Conservation (phyloP, 768 basidiomycete genomes). For the Piloderma croceum region DNA sequence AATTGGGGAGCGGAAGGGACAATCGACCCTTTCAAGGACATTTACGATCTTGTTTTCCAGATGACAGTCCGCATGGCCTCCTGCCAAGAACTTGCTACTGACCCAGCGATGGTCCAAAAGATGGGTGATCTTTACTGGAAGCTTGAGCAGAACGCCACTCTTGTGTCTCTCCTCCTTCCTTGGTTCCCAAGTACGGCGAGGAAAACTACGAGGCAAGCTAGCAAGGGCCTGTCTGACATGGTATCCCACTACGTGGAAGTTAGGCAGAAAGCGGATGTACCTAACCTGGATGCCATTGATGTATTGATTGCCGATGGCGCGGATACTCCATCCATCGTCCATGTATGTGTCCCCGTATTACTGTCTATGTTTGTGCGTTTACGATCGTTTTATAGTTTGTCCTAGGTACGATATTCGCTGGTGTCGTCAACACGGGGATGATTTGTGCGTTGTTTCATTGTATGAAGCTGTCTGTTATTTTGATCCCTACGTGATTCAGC, state of each 20-base stretch:
- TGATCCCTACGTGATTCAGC: slow-evolving; percentile 29
- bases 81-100: slow-evolving; percentile 64
- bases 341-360: slow-evolving; percentile 40
- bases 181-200: slow-evolving; percentile 75
- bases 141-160: slow-evolving; percentile 66
- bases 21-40: slow-evolving; percentile 67
- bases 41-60: slow-evolving; percentile 73
- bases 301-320: slow-evolving; percentile 68
- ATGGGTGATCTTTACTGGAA: slow-evolving; percentile 62
- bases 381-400: slow-evolving; percentile 9
- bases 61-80: slow-evolving; percentile 64
- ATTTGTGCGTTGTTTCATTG: slow-evolving; percentile 78
- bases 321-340: slow-evolving; percentile 62
- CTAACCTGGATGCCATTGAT: slow-evolving; percentile 64
- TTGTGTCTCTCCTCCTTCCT: slow-evolving; percentile 65
- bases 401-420: slow-evolving; percentile 31
- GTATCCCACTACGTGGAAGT: slow-evolving; percentile 49
- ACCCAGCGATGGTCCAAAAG: slow-evolving; percentile 53
- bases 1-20: slow-evolving; percentile 60
- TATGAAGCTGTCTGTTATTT: slow-evolving; percentile 63
- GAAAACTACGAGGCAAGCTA: slow-evolving; percentile 64
- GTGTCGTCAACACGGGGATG: slow-evolving; percentile 81
- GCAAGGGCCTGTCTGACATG: slow-evolving; percentile 73
- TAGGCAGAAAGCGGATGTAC: slow-evolving; percentile 52
- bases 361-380: neutral